These are phyloP conservation scores for Umbelopsis isabellina DNA, from an alignment of 192 early-diverging fungal species.

Conservation along the genomic window DNA sequence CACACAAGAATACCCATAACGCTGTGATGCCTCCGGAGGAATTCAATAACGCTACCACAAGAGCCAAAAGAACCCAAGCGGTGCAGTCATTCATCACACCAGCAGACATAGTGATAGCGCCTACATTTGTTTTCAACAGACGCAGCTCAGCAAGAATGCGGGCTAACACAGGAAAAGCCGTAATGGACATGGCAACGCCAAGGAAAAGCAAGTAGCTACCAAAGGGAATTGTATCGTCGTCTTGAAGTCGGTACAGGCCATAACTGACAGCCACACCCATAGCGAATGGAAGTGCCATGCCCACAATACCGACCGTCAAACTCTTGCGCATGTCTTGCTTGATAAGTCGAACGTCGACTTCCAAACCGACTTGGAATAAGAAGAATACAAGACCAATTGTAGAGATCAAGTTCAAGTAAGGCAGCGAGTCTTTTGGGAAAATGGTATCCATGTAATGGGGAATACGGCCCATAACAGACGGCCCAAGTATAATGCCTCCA, in stretches of 20 bases:
- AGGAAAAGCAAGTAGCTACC: slow-evolving; percentile 80
- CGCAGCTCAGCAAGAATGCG: slow-evolving; percentile 92
- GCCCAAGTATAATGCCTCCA: slow-evolving; percentile 88
- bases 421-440: slow-evolving; percentile 73
- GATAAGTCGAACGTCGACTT: slow-evolving; percentile 73
- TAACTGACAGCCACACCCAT: slow-evolving; percentile 76
- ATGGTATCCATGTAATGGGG: slow-evolving; percentile 67
- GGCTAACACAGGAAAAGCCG: slow-evolving; percentile 94
- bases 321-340: slow-evolving; percentile 55
- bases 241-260: slow-evolving; percentile 64
- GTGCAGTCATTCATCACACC: slow-evolving; percentile 86
- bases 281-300: slow-evolving; percentile 84
- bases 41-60: slow-evolving; percentile 88
- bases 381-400: slow-evolving; percentile 89
- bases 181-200: slow-evolving; percentile 92
- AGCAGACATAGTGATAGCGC: slow-evolving; percentile 81
- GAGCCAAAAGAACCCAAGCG: slow-evolving; percentile 82
- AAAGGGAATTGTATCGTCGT: slow-evolving; percentile 53
- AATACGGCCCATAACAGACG: slow-evolving; percentile 79
- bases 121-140: slow-evolving; percentile 78
- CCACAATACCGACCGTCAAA: slow-evolving; percentile 71
- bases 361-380: slow-evolving; percentile 86
- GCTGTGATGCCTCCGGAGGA: slow-evolving; percentile 68
- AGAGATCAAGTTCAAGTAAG: slow-evolving; percentile 76
- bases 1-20: slow-evolving; percentile 81